phyloP scores from a whole-genome alignment of 2,329 filamentous ascomycete species.

The Beauveria australis region DNA sequence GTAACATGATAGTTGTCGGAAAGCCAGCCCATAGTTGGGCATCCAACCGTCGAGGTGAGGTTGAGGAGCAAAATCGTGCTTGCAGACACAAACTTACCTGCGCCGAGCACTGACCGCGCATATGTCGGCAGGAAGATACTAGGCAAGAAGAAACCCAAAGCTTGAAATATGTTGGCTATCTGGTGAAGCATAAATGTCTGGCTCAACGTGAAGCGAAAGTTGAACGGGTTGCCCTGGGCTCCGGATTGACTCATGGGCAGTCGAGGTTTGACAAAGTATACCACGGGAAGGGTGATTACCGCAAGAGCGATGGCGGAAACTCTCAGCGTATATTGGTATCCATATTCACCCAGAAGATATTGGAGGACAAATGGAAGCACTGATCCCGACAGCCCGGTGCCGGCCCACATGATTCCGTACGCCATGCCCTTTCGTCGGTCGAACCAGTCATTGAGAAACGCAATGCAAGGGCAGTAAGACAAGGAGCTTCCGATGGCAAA shows the following conservation, averaged over 20 bases:
- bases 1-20: constrained; percentile 40
- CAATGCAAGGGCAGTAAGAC: constrained; percentile 42
- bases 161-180: constrained; percentile 46
- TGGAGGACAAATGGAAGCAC: constrained; percentile 37
- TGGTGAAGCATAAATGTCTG: constrained; percentile 46
- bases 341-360: constrained; percentile 34
- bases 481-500: constrained; percentile 45
- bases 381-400: constrained; percentile 38
- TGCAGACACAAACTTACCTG: constrained; percentile 36
- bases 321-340: constrained; percentile 35
- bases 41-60: constrained; percentile 46
- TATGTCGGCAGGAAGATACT: constrained; percentile 51
- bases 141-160: constrained; percentile 50
- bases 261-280: constrained; percentile 44
- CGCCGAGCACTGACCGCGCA: constrained; percentile 35
- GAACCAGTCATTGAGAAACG: constrained; percentile 53
- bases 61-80: constrained; percentile 48
- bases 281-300: constrained; percentile 39
- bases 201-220: constrained; percentile 39
- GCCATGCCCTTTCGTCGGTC: constrained; percentile 41
- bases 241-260: constrained; percentile 26
- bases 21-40: constrained; percentile 44
- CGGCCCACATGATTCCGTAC: constrained; percentile 47
- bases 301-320: constrained; percentile 40
- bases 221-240: constrained; percentile 23